These are phyloP conservation scores for Hibiscus trionum DNA, from an alignment of 345 rosid genomes.

Conservation along the genomic window DNA sequence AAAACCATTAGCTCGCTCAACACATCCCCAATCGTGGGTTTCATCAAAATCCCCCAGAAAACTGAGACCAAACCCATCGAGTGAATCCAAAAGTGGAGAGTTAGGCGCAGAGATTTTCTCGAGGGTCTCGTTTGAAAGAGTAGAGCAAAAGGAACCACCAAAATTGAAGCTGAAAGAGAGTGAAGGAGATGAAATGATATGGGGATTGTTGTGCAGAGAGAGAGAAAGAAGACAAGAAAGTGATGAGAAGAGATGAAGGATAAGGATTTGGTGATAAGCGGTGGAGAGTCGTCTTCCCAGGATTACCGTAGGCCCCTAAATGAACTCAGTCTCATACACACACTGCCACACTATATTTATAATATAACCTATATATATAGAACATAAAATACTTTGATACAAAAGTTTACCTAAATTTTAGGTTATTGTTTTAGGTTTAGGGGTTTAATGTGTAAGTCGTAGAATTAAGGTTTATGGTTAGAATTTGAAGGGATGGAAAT, in stretches of 20 bases:
- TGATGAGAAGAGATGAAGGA: neutral
- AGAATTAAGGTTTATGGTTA: too few species aligned
- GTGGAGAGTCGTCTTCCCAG: slow-evolving; percentile 25
- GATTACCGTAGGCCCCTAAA: slow-evolving; percentile 4
- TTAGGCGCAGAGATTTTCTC: slow-evolving; percentile 30
- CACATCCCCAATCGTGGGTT: slow-evolving; percentile 40
- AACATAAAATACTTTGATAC: too few species aligned
- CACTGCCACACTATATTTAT: neutral
- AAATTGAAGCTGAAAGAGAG: neutral
- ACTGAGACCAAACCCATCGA: slow-evolving; percentile 52
- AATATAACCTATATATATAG: neutral
- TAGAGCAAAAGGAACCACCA: neutral
- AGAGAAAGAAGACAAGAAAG: too few species aligned
- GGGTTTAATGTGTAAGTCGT: too few species aligned
- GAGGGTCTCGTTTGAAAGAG: slow-evolving; percentile 25
- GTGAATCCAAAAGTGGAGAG: slow-evolving; percentile 8
- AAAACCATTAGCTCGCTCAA: slow-evolving; percentile 41
- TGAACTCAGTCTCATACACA: neutral
- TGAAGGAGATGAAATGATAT: neutral
- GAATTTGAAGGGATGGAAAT: too few species aligned
- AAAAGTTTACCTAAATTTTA: too few species aligned
- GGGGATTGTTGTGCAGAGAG: too few species aligned
- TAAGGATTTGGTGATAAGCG: slow-evolving; percentile 29
- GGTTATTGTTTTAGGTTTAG: too few species aligned
- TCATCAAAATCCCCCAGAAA: slow-evolving; percentile 39